Conservation (phyloP, 768 basidiomycete species). For the Psilocybe azurescens region DNA sequence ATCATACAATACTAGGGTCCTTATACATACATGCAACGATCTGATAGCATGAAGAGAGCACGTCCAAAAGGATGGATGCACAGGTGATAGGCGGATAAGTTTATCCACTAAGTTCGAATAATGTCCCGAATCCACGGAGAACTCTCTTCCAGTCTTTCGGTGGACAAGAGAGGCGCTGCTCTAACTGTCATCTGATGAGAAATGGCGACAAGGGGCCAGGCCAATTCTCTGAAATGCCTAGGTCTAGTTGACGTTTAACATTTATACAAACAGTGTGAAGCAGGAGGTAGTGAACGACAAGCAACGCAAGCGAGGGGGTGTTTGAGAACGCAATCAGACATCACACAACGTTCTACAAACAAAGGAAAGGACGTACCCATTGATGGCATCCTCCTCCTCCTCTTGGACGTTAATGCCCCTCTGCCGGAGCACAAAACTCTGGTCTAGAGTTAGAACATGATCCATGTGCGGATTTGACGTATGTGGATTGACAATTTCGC, state of each 20-base stretch:
- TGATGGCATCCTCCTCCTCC: slow-evolving; percentile 5
- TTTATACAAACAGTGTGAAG: background rate
- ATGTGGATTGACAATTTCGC: slow-evolving; percentile 25
- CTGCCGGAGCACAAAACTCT: slow-evolving; percentile 33
- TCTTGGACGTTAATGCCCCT: slow-evolving; percentile 7
- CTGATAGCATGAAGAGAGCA: background rate
- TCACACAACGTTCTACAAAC: background rate
- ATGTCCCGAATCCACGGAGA: slow-evolving; percentile 23
- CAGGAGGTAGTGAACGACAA: background rate
- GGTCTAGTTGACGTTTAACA: background rate
- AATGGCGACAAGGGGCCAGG: slow-evolving; percentile 33
- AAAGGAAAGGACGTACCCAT: slow-evolving; percentile 14
- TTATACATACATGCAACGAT: background rate
- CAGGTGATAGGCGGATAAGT: background rate
- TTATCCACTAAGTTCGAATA: slow-evolving; percentile 2
- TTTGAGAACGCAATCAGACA: background rate
- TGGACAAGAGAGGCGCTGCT: slow-evolving; percentile 20
- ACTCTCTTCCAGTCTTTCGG: slow-evolving; percentile 18
- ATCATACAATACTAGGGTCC: background rate
- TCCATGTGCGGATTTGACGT: slow-evolving; percentile 17
- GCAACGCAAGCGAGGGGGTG: background rate
- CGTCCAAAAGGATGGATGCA: background rate
- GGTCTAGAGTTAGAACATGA: slow-evolving; percentile 28
- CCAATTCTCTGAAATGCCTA: background rate
- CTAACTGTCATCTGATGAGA: slow-evolving; percentile 36